phyloP scores from a whole-genome alignment of 2,329 filamentous ascomycete species.

The Apiospora rasikravindrae region DNA sequence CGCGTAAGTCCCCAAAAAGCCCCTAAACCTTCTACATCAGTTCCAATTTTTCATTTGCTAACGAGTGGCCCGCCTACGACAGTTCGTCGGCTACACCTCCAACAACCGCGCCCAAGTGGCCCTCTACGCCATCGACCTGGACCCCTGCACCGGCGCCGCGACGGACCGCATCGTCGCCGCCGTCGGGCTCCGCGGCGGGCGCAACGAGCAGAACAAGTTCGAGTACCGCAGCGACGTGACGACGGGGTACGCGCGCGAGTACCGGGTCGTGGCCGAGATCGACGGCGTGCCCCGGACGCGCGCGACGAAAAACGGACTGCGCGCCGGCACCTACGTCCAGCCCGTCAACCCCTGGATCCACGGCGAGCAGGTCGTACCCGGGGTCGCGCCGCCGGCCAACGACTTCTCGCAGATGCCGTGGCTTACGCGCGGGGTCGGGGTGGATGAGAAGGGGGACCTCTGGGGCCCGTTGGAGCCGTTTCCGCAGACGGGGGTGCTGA shows the following conservation, averaged over 20 bases:
- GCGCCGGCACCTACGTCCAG: slow-evolving; percentile 42
- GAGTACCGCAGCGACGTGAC: slow-evolving; percentile 42
- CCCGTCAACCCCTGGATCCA: slow-evolving; percentile 45
- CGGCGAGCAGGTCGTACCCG: slow-evolving; percentile 43
- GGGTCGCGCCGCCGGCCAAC: slow-evolving; percentile 39
- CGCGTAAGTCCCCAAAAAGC: slow-evolving; percentile 33
- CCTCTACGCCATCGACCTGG: slow-evolving; percentile 43
- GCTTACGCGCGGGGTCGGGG: slow-evolving; percentile 42
- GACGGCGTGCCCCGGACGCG: slow-evolving; percentile 38
- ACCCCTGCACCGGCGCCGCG: slow-evolving; percentile 43
- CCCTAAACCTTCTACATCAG: too few species aligned
- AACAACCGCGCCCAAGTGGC: slow-evolving; percentile 40
- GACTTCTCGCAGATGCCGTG: slow-evolving; percentile 44
- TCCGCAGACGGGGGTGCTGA: slow-evolving; percentile 43
- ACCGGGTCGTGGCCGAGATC: slow-evolving; percentile 40
- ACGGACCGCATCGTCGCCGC: slow-evolving; percentile 42
- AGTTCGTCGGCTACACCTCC: slow-evolving; percentile 42
- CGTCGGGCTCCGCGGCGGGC: slow-evolving; percentile 37
- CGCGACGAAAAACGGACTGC: slow-evolving; percentile 41
- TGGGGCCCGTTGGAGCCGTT: slow-evolving; percentile 45
- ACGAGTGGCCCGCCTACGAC: background rate
- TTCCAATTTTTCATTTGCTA: too few species aligned
- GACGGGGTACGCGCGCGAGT: slow-evolving; percentile 42
- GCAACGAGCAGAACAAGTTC: slow-evolving; percentile 44
- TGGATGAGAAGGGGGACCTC: slow-evolving; percentile 41